Percentiles rank a stretch among this genome's conserved stretches.
Conservation (phyloP, 805 yeast species). For the Starmerella davenportii region DNA sequence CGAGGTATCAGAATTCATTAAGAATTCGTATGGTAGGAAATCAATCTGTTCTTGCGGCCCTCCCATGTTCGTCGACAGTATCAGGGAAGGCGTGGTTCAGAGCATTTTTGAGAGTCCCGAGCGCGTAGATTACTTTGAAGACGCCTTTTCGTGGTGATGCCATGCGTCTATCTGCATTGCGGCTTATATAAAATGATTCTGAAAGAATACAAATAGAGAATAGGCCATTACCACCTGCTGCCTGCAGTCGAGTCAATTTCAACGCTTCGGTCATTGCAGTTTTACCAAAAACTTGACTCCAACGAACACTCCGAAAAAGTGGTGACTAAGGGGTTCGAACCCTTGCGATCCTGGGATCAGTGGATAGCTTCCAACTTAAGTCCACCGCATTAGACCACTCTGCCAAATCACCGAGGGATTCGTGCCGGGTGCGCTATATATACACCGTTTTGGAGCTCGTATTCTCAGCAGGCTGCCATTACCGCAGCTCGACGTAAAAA, state of each 20-base stretch:
- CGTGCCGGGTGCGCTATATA: background rate
- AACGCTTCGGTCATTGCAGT: background rate
- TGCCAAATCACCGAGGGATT: conserved; percentile 15
- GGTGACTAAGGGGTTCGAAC: conserved; percentile 20
- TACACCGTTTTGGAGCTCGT: too few relatives aligned
- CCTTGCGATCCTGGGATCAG: conserved; percentile 19
- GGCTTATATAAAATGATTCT: too few relatives aligned
- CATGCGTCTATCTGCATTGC: too few relatives aligned
- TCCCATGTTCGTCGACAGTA: conserved; percentile 35
- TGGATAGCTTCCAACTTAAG: conserved; percentile 16
- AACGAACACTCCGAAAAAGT: conserved; percentile 1
- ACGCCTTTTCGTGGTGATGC: conserved; percentile 24
- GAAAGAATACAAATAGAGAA: too few relatives aligned
- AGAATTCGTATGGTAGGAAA: conserved; percentile 23
- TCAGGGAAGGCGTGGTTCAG: conserved; percentile 28
- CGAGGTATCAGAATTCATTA: conserved; percentile 12
- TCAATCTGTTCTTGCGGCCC: conserved; percentile 47
- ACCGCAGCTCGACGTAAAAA: too few relatives aligned
- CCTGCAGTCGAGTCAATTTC: too few relatives aligned
- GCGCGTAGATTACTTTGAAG: conserved; percentile 23
- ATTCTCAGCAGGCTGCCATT: too few relatives aligned
- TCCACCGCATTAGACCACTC: conserved; percentile 20
- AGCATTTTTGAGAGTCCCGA: conserved; percentile 16
- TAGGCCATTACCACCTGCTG: too few relatives aligned
- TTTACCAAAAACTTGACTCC: background rate